phyloP scores from a whole-genome alignment of 1,284 basidiomycete genomes.

The Omphalotus olearius region DNA sequence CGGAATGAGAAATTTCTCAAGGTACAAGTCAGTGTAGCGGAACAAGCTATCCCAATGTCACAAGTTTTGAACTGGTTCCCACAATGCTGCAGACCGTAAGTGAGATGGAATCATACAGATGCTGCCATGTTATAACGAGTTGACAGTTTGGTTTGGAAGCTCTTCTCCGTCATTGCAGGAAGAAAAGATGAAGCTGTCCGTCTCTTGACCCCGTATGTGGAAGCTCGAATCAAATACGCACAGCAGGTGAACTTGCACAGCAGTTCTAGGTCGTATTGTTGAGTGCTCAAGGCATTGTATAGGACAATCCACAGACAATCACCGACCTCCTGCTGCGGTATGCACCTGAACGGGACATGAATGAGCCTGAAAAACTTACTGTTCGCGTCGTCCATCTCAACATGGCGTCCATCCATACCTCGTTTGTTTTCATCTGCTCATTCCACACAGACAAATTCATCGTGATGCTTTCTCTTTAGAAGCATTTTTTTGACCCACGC shows the following conservation, averaged over 20 bases:
- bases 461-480: conserved; percentile 20
- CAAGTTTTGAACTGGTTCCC: conserved; percentile 19
- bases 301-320: conserved; percentile 18
- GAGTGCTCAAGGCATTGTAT: not conserved
- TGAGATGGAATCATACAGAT: not conserved
- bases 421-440: conserved; percentile 21
- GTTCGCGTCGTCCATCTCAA: conserved; percentile 23
- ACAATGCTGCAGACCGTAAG: conserved; percentile 14
- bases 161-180: conserved; percentile 19
- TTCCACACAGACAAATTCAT: conserved; percentile 26
- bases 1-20: conserved; percentile 31
- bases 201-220: conserved; percentile 12
- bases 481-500: conserved; percentile 34
- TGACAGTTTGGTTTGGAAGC: conserved; percentile 9
- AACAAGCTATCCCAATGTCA: conserved; percentile 15
- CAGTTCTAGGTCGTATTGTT: too few relatives aligned
- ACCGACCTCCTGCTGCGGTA: conserved; percentile 16
- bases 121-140: not conserved
- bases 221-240: conserved; percentile 15
- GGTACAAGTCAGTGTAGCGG: conserved; percentile 17
- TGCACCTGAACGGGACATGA: conserved; percentile 20
- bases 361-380: conserved; percentile 11
- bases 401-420: conserved; percentile 29
- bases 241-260: conserved; percentile 10
- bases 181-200: conserved; percentile 12